Conservation (phyloP, 441 rosid genomes). For the Adansonia rubrostipa region DNA sequence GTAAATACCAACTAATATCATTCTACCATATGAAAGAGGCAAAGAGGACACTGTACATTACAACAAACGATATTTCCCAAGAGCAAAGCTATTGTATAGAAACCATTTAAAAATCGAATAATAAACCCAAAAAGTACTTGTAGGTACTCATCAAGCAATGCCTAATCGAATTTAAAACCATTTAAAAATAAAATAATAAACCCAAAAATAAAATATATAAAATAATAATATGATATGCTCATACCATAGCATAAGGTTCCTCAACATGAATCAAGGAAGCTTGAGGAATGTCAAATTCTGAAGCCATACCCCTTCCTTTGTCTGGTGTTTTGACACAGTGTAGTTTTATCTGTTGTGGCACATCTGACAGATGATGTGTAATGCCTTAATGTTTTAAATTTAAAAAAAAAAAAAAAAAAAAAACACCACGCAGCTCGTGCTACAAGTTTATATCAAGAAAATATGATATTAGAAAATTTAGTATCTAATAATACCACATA, state of each 20-base stretch:
- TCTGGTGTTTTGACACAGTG: slow-evolving; percentile 51
- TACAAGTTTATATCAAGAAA: not conserved
- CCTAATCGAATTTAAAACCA: slow-evolving; percentile 14
- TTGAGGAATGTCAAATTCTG: slow-evolving; percentile 64
- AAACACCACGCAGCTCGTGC: not conserved
- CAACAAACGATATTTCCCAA: not conserved
- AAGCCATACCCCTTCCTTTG: slow-evolving; percentile 84
- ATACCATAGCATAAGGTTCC: slow-evolving; percentile 76
- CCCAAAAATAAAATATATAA: not conserved
- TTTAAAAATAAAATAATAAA: slow-evolving; percentile 5
- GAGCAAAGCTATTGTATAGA: not conserved
- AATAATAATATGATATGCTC: slow-evolving; percentile 15
- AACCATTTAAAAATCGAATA: not conserved
- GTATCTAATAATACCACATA: not conserved
- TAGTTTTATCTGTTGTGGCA: slow-evolving; percentile 46
- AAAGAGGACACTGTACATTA: slow-evolving; percentile 8
- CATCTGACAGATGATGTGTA: slow-evolving; percentile 46
- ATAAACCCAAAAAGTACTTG: not conserved
- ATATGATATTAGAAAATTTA: not conserved
- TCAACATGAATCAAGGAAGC: slow-evolving; percentile 74
- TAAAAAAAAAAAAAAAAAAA: not conserved
- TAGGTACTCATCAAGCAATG: not conserved
- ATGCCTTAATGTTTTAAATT: not conserved
- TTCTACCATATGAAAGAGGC: not conserved
- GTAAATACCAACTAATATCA: not conserved